Evolutionary conservation across 2,329 filamentous ascomycete species (phyloP).

Genomic region (Curvularia hawaiiensis): DNA sequence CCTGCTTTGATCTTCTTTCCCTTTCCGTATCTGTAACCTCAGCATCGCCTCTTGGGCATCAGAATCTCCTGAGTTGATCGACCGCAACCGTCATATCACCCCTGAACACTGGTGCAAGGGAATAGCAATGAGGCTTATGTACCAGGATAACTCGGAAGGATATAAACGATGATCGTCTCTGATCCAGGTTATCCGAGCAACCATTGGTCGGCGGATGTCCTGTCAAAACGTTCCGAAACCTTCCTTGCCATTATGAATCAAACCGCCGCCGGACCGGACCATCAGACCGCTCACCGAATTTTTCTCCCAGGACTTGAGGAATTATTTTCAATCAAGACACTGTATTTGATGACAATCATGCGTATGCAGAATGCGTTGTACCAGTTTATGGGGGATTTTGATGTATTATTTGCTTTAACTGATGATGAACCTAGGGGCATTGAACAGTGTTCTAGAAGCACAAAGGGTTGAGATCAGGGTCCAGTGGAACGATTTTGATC

Average conservation of each 20-base stretch:
- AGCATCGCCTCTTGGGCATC: not conserved
- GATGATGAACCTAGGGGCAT: not conserved
- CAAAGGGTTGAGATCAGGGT: not conserved
- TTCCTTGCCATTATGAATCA: constrained; percentile 1
- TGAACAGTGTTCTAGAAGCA: not conserved
- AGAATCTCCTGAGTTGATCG: not conserved
- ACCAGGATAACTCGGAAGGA: not conserved
- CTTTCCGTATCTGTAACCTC: not conserved
- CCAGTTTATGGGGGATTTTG: not conserved
- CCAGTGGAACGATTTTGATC: not conserved
- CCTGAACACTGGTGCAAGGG: not conserved
- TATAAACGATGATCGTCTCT: not conserved
- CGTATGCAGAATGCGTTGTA: not conserved
- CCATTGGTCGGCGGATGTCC: constrained; percentile 5
- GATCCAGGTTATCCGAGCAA: not conserved
- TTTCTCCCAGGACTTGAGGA: not conserved
- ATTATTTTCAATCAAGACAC: too few species aligned
- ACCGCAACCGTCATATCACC: not conserved
- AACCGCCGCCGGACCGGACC: constrained; percentile 8
- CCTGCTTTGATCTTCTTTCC: not conserved
- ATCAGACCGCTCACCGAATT: not conserved
- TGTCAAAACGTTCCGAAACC: constrained; percentile 11
- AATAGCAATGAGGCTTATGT: not conserved
- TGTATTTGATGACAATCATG: not conserved
- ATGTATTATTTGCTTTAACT: not conserved